Evolutionary conservation across 2,329 filamentous ascomycete species (phyloP), one percentile per base, ranked within the genome.

Genomic region (Epichloe aotearoae): DNA sequence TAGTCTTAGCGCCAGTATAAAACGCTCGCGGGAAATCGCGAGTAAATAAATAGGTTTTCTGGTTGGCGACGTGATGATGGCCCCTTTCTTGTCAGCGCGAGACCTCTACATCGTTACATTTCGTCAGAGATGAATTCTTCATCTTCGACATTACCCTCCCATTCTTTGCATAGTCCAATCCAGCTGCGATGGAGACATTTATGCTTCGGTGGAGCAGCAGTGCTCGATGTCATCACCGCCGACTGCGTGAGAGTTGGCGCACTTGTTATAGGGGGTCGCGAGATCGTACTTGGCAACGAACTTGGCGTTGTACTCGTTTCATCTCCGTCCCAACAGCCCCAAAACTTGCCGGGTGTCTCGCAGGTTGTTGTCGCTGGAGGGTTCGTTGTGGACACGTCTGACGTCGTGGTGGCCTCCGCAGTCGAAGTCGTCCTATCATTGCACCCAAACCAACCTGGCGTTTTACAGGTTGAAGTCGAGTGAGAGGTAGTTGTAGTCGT

Each of bases 391-490:
- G 57, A 59, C 1, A 58, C 4, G 58, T 56, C 8, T 61, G 61
- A 65, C n/a, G 62, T 58, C 7, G 59, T 62, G 3, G 60, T 53
- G 7, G 61, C 63, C 2, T 62, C 59, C 6, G 12, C 52, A 1
- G 66, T 68, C 7, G 64, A 17, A 7, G 61, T 59, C 33, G 66
- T 64, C 59, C 67, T 59, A 46, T 70, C 80, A 33, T 82, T 80
- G 64, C 80, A 83, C 3, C 81, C 80, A 57, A 84, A 84, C 76
- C 80, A 84, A 8, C 81, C 82, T 3, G 80, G 80, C 1, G 76
- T 79, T 57, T 74, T 69, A 61, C 79, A 83, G 0, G 76, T 81
- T 2, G 73, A 75, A n/a, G 72, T 77, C 52, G 62, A 65, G 4
- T 36, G 10, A 19, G 68, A 71, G 0, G 66, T 74, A 4, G 68